phyloP scores from a whole-genome alignment of 2,329 filamentous ascomycete genomes.

The Dactylellina drechsleri region DNA sequence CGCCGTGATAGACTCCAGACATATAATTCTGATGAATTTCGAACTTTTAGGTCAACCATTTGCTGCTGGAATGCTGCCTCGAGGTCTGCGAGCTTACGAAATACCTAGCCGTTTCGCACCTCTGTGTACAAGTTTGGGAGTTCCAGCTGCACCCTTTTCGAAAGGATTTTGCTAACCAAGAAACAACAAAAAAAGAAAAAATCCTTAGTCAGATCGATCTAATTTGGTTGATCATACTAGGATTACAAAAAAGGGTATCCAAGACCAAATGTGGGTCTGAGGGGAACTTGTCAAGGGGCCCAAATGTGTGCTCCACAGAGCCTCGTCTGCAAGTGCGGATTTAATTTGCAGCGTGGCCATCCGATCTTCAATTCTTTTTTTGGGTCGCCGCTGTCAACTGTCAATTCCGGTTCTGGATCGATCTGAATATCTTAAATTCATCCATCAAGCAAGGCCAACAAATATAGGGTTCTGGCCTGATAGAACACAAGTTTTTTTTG shows the following conservation, averaged over 20 bases:
- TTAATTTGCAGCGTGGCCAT: constrained; percentile 3
- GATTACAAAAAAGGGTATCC: constrained; percentile 19
- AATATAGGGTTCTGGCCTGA: constrained; percentile 39
- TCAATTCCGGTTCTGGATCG: constrained; percentile 11
- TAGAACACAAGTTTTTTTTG: constrained; percentile 14
- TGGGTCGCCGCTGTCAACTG: constrained; percentile 16
- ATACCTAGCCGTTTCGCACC: constrained; percentile 29
- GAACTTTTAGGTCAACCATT: constrained; percentile 14
- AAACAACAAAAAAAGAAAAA: neutral
- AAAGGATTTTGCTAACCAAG: constrained; percentile 24
- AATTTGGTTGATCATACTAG: constrained; percentile 19
- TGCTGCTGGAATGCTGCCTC: constrained; percentile 19
- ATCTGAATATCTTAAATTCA: neutral
- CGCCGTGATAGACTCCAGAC: constrained; percentile 5
- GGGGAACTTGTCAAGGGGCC: constrained; percentile 20
- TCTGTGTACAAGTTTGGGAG: constrained; percentile 4
- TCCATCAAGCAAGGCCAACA: constrained; percentile 15
- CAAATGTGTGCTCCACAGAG: constrained; percentile 18
- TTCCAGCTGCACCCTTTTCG: constrained; percentile 12
- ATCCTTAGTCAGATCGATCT: neutral
- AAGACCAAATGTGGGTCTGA: constrained; percentile 30
- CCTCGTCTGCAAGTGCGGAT: constrained; percentile 5
- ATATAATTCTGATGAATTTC: constrained; percentile 14
- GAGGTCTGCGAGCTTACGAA: neutral
- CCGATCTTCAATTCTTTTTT: neutral